These are phyloP conservation scores for Aspergillus sp. DNA, from an alignment of 2,329 filamentous ascomycete genomes.

Conservation along the genomic window DNA sequence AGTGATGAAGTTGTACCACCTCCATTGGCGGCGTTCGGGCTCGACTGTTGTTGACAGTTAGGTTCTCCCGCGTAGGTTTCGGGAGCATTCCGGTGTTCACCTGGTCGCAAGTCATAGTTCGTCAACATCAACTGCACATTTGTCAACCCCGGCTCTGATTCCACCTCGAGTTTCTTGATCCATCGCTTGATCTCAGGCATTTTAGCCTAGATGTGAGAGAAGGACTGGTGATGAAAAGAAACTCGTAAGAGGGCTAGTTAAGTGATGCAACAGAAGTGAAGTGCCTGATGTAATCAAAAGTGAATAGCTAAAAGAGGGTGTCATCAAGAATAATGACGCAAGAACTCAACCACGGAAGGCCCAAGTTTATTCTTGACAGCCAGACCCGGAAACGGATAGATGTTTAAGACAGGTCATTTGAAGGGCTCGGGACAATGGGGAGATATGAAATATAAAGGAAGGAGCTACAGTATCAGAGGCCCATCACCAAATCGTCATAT, in stretches of 20 bases:
- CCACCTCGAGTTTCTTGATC: conserved; percentile 65
- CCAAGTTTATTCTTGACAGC: neutral
- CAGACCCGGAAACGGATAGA: neutral
- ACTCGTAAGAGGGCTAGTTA: neutral
- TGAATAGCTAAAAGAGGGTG: neutral
- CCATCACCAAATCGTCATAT: neutral
- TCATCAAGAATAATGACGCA: conserved; percentile 1
- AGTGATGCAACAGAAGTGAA: neutral
- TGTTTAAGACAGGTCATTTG: neutral
- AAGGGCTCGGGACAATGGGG: neutral
- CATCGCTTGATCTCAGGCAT: conserved; percentile 30
- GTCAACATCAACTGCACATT: conserved; percentile 81
- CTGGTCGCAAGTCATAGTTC: conserved; percentile 75
- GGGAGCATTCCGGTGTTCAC: conserved; percentile 30
- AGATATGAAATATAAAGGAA: neutral
- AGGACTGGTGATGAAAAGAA: neutral
- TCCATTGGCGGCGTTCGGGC: conserved; percentile 77
- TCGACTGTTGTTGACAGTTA: conserved; percentile 61
- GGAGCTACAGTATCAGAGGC: neutral
- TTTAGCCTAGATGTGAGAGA: conserved; percentile 7
- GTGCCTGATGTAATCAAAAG: conserved; percentile 4
- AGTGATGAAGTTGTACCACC: conserved; percentile 80
- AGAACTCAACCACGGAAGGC: conserved; percentile 3
- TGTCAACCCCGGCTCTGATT: conserved; percentile 73
- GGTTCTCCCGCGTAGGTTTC: neutral